phyloP scores from a whole-genome alignment of 2,329 filamentous ascomycete species.

The Hypomyces perniciosus region DNA sequence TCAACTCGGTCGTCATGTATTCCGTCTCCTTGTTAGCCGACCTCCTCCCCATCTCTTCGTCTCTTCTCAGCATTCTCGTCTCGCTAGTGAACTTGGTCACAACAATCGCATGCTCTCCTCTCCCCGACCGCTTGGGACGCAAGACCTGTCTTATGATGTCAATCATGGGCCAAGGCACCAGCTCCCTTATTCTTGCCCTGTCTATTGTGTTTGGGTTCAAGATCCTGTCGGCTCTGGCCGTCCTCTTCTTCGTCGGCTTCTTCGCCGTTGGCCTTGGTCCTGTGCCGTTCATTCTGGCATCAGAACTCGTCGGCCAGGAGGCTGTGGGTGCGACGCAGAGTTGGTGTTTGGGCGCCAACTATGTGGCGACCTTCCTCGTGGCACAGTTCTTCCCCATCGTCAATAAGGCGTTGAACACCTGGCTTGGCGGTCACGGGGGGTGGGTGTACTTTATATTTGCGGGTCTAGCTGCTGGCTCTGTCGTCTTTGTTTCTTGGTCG shows the following conservation, averaged over 20 bases:
- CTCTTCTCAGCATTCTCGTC: conserved; percentile 78
- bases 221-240: conserved; percentile 71
- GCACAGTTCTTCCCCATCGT: conserved; percentile 92
- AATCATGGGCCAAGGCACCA: conserved; percentile 76
- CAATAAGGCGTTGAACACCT: conserved; percentile 63
- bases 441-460: conserved; percentile 93
- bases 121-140: conserved; percentile 82
- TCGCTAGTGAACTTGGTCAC: conserved; percentile 81
- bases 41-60: conserved; percentile 74
- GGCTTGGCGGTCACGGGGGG: conserved; percentile 58
- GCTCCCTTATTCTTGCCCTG: conserved; percentile 69
- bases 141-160: conserved; percentile 79
- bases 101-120: conserved; percentile 72
- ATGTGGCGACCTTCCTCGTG: conserved; percentile 84
- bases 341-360: conserved; percentile 81
- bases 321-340: conserved; percentile 89
- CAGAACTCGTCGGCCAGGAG: conserved; percentile 83
- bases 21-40: conserved; percentile 82
- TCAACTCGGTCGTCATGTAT: conserved; percentile 99
- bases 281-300: conserved; percentile 89
- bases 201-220: conserved; percentile 71
- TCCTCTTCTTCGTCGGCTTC: conserved; percentile 78
- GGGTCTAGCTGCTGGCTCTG: conserved; percentile 61
- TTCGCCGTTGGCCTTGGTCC: conserved; percentile 90
- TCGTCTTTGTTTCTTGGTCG: conserved; percentile 58